These are phyloP conservation scores for Chaetomium fimeti DNA, from an alignment of 495 filamentous ascomycete species.

Conservation along the genomic window DNA sequence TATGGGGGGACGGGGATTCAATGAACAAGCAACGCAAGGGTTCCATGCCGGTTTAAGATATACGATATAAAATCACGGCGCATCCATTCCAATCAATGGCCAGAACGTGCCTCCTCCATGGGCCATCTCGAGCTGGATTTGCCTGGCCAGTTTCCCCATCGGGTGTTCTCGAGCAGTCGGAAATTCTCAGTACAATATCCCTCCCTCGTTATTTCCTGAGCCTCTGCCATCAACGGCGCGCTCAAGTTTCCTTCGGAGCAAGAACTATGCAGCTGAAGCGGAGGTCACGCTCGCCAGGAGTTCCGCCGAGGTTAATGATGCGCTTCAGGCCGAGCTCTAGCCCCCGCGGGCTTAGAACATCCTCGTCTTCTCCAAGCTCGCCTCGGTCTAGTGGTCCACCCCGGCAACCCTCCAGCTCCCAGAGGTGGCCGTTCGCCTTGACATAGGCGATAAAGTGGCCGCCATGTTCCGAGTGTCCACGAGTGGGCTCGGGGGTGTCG, in stretches of 20 bases:
- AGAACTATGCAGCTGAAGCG: constrained; percentile 59
- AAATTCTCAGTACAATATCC: background rate
- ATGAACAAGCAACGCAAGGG: background rate
- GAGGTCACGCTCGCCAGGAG: constrained; percentile 42
- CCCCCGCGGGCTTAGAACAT: constrained; percentile 66
- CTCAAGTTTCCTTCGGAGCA: constrained; percentile 30
- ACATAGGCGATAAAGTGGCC: constrained; percentile 78
- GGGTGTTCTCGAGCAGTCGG: background rate
- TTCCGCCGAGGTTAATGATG: constrained; percentile 53
- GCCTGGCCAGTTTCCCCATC: background rate
- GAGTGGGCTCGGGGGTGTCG: constrained; percentile 59
- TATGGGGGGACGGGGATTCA: background rate
- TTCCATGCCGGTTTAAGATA: background rate
- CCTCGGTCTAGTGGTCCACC: constrained; percentile 76
- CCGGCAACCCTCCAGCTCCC: constrained; percentile 73
- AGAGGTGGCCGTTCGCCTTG: constrained; percentile 65
- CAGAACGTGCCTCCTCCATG: background rate
- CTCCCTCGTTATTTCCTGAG: background rate
- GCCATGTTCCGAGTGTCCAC: constrained; percentile 44
- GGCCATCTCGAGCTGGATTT: background rate
- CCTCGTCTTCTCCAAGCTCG: constrained; percentile 57
- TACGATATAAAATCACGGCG: background rate
- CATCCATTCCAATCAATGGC: constrained; percentile 1
- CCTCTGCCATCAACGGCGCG: background rate
- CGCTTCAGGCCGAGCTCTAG: constrained; percentile 59